A percentile compares a stretch with the other conserved stretches of the same genome.
phyloP scores from a whole-genome alignment of 2,329 filamentous ascomycete species.

The Exophiala xenobiotica region DNA sequence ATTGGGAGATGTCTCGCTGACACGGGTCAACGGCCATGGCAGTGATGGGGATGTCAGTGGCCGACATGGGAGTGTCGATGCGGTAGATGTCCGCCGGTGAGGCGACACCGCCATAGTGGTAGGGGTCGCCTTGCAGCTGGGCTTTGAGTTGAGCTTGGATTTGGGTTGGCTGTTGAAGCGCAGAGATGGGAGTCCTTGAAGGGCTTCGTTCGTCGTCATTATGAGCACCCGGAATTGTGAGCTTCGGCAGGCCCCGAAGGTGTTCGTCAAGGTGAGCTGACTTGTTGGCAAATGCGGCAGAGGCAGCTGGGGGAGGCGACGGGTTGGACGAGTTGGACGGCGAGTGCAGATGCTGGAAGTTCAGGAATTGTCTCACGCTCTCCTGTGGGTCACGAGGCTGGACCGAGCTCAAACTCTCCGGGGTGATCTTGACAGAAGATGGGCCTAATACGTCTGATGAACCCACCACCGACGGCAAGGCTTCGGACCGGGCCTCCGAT shows the following conservation, averaged over 20 bases:
- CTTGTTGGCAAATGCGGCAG: conserved; percentile 33
- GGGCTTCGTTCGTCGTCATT: conserved; percentile 26
- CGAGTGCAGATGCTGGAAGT: conserved; percentile 66
- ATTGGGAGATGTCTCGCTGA: conserved; percentile 77
- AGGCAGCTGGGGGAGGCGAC: conserved; percentile 40
- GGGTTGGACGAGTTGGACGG: conserved; percentile 59
- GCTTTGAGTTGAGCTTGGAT: conserved; percentile 34
- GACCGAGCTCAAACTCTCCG: conserved; percentile 68
- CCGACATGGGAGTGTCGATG: conserved; percentile 83
- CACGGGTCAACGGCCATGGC: conserved; percentile 69
- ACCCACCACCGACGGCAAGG: conserved; percentile 80
- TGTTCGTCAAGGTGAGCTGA: conserved; percentile 45
- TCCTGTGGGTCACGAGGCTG: conserved; percentile 80
- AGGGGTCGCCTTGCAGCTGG: conserved; percentile 52
- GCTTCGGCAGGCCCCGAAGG: conserved; percentile 55
- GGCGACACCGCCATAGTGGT: conserved; percentile 32
- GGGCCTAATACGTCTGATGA: conserved; percentile 88
- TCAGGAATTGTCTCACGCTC: conserved; percentile 87
- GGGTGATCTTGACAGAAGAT: conserved; percentile 66
- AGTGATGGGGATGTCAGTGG: conserved; percentile 83
- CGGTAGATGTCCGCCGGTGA: conserved; percentile 67
- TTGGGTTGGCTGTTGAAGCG: conserved; percentile 30
- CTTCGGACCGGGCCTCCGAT: conserved; percentile 69
- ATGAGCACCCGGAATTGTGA: conserved; percentile 54
- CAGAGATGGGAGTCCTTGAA: conserved; percentile 34